These are phyloP conservation scores for Mucor lusitanicus DNA, from an alignment of 371 early-diverging fungal genomes.

Conservation along the genomic window DNA sequence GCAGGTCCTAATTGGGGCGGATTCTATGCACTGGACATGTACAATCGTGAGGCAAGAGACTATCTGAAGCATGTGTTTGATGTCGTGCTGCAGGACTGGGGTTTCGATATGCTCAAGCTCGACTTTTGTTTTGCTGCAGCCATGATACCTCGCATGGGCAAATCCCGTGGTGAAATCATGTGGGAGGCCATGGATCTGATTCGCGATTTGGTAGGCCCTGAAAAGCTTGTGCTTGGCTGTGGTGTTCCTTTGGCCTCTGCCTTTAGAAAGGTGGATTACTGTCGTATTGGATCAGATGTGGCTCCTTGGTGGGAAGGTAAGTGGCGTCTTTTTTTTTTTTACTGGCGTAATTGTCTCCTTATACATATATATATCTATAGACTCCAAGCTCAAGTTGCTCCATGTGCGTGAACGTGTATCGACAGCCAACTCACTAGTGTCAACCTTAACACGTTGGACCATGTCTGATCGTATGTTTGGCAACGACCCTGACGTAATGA, in stretches of 20 bases:
- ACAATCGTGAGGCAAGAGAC: constrained; percentile 42
- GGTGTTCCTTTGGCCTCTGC: constrained; percentile 60
- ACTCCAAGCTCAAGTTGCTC: constrained; percentile 49
- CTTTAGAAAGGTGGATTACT: constrained; percentile 58
- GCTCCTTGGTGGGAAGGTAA: constrained; percentile 60
- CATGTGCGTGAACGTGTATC: constrained; percentile 66
- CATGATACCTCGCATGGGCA: constrained; percentile 55
- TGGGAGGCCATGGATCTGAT: constrained; percentile 61
- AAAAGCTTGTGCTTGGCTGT: constrained; percentile 57
- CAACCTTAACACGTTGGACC: constrained; percentile 57
- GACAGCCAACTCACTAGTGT: constrained; percentile 56
- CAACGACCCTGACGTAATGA: constrained; percentile 66
- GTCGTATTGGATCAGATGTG: constrained; percentile 66
- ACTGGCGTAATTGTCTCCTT: too few species aligned
- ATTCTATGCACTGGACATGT: constrained; percentile 58
- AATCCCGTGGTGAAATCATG: constrained; percentile 62
- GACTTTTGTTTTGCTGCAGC: constrained; percentile 67
- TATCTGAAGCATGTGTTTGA: constrained; percentile 58
- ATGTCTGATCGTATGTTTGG: constrained; percentile 64
- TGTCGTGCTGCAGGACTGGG: constrained; percentile 53
- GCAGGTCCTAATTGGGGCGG: constrained; percentile 57
- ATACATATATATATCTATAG: too few species aligned
- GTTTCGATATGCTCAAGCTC: constrained; percentile 60
- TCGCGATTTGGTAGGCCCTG: constrained; percentile 52
- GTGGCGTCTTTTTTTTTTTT: neutral